Percentiles rank a stretch among this genome's conserved stretches.
These are phyloP conservation scores for Parascedosporium putredinis DNA, from an alignment of 2,329 filamentous ascomycete genomes.

Conservation along the genomic window DNA sequence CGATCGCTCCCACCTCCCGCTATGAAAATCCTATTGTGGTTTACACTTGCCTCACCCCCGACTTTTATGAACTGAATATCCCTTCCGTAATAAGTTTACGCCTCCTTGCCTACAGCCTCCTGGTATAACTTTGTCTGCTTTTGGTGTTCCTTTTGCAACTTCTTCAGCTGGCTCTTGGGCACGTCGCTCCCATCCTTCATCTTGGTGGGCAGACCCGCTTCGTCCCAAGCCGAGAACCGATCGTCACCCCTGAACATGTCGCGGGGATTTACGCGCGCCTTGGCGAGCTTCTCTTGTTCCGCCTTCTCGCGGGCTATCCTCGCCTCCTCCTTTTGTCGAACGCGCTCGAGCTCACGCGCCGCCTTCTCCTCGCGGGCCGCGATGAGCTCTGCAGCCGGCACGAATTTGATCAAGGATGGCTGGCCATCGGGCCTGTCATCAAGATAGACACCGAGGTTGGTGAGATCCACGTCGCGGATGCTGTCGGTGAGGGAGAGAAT, in stretches of 20 bases:
- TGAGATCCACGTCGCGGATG: conserved; percentile 71
- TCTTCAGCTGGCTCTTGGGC: conserved; percentile 70
- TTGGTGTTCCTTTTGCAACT: conserved; percentile 81
- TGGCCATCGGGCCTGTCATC: conserved; percentile 63
- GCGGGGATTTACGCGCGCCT: conserved; percentile 43
- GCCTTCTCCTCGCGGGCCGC: conserved; percentile 49
- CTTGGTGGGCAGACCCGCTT: conserved; percentile 67
- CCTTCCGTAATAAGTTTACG: not conserved
- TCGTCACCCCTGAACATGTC: conserved; percentile 49
- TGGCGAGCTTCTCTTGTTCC: conserved; percentile 42
- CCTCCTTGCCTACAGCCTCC: conserved; percentile 23
- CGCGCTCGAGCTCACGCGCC: conserved; percentile 51
- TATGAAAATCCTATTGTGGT: too few relatives aligned
- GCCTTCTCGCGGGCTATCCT: conserved; percentile 37
- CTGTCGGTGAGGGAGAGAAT: conserved; percentile 69
- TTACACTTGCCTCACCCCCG: too few relatives aligned
- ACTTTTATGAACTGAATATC: too few relatives aligned
- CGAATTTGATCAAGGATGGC: conserved; percentile 63
- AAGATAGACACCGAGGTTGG: conserved; percentile 74
- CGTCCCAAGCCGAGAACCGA: conserved; percentile 72
- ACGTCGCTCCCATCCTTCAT: conserved; percentile 70
- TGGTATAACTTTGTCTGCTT: conserved; percentile 79
- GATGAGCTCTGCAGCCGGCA: conserved; percentile 45
- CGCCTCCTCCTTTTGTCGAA: conserved; percentile 43
- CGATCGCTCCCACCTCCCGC: too few relatives aligned